Percentiles rank a stretch among this genome's conserved stretches.
These are phyloP conservation scores for Glycine latifolia DNA, from an alignment of 306 rosid genomes.

Conservation along the genomic window DNA sequence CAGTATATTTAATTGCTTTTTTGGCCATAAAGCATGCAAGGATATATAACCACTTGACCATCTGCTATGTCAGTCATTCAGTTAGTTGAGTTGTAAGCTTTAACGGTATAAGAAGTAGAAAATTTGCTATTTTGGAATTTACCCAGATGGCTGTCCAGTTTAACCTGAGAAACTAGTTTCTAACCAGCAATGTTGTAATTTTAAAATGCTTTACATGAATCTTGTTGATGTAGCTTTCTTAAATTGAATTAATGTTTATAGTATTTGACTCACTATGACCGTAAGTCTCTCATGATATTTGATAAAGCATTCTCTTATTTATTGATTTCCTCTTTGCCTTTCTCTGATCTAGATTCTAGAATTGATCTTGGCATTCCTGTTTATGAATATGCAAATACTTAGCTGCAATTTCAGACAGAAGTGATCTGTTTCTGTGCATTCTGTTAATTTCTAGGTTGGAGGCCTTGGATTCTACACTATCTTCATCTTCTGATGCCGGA, in stretches of 20 bases:
- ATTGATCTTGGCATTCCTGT: constrained; percentile 34
- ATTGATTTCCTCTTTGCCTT: constrained; percentile 19
- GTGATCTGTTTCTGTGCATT: constrained; percentile 39
- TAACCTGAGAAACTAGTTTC: constrained; percentile 20
- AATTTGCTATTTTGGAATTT: background rate
- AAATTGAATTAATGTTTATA: background rate
- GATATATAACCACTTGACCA: constrained; percentile 23
- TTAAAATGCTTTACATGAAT: constrained; percentile 18
- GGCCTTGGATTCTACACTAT: constrained; percentile 77
- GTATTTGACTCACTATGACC: constrained; percentile 24
- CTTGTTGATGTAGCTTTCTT: background rate
- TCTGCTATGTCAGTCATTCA: background rate
- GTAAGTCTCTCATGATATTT: constrained; percentile 14
- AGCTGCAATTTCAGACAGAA: constrained; percentile 36
- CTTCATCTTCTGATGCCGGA: constrained; percentile 78
- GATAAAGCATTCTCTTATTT: constrained; percentile 25
- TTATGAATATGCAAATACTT: constrained; percentile 32
- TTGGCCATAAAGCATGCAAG: background rate
- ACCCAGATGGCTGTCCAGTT: constrained; percentile 16
- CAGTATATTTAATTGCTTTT: constrained; percentile 9
- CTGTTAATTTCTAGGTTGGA: constrained; percentile 70
- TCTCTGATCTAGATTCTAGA: constrained; percentile 14
- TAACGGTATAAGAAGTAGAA: constrained; percentile 12
- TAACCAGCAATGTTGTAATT: background rate
- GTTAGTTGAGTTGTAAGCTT: constrained; percentile 9